A percentile compares a stretch with the other conserved stretches of the same genome.
phyloP scores from a whole-genome alignment of 2,329 filamentous ascomycete species.

The Chrysosporium queenslandicum region DNA sequence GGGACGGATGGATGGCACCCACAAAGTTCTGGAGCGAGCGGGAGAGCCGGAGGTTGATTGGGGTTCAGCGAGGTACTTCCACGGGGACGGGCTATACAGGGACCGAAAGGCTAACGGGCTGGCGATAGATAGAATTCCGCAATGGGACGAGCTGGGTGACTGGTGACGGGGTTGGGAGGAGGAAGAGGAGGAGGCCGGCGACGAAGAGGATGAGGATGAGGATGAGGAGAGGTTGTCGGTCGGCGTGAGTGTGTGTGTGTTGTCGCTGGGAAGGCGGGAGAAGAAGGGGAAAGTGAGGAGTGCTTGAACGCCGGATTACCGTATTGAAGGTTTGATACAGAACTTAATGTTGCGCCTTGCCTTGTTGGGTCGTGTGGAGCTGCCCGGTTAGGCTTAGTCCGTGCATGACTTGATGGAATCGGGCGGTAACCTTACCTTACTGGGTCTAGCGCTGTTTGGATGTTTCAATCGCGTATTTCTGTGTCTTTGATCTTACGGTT shows the following conservation, averaged over 20 bases:
- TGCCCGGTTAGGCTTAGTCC: not conserved
- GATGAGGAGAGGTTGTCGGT: too few relatives aligned
- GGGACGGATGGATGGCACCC: not conserved
- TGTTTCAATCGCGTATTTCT: not conserved
- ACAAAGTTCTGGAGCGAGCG: constrained; percentile 3
- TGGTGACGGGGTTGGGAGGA: not conserved
- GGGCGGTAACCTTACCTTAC: not conserved
- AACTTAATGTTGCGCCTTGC: not conserved
- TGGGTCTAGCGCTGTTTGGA: not conserved
- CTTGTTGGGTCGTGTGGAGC: not conserved
- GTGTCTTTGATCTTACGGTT: too few relatives aligned
- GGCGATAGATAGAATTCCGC: not conserved
- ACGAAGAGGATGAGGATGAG: too few relatives aligned
- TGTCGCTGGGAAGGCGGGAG: not conserved
- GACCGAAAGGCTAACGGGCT: not conserved
- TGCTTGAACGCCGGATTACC: not conserved
- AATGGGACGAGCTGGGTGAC: not conserved
- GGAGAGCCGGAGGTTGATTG: not conserved
- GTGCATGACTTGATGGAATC: not conserved
- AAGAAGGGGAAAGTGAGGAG: not conserved
- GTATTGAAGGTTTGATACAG: not conserved
- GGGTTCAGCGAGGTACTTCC: too few relatives aligned
- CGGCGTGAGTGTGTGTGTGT: not conserved
- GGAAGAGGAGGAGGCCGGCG: too few relatives aligned
- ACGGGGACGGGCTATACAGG: too few relatives aligned